Evolutionary conservation across 345 rosid species (phyloP).

Genomic region (Rhizophora mangle): DNA sequence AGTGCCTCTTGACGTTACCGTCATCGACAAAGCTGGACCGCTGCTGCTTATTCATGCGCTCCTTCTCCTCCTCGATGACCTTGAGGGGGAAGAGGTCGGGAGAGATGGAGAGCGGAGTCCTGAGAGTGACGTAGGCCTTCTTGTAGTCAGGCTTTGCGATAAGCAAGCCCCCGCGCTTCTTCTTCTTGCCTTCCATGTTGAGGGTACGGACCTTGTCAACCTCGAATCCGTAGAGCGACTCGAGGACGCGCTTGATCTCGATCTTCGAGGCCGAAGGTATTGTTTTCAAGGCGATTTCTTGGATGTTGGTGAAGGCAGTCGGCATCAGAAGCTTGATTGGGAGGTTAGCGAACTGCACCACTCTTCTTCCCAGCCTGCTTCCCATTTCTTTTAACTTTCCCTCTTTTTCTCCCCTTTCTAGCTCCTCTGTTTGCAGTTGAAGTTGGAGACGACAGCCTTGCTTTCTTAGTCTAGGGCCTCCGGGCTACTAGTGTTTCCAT

Average conservation of each 20-base stretch:
- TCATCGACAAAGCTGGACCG: slow-evolving; percentile 66
- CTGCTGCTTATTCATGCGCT: slow-evolving; percentile 47
- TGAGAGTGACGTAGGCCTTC: slow-evolving; percentile 78
- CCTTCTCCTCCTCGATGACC: slow-evolving; percentile 58
- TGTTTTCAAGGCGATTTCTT: slow-evolving; percentile 72
- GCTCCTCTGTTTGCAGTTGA: no score
- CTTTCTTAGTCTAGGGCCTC: no score
- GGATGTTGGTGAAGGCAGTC: slow-evolving; percentile 49
- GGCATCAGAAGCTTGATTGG: slow-evolving; percentile 85
- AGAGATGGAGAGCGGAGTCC: slow-evolving; percentile 60
- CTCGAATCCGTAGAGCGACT: slow-evolving; percentile 84
- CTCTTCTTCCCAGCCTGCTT: slow-evolving; percentile 72
- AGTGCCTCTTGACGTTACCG: slow-evolving; percentile 61
- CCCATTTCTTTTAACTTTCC: slow-evolving; percentile 40
- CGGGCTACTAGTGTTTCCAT: no score
- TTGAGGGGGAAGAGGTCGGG: slow-evolving; percentile 60
- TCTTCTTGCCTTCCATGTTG: slow-evolving; percentile 96
- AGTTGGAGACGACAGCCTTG: no score
- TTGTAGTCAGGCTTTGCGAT: slow-evolving; percentile 85
- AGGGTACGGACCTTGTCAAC: slow-evolving; percentile 78
- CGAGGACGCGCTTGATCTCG: slow-evolving; percentile 95
- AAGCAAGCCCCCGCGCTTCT: slow-evolving; percentile 73
- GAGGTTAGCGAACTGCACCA: slow-evolving; percentile 74
- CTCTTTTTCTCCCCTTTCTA: no score
- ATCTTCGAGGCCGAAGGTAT: slow-evolving; percentile 86